Evolutionary conservation across 2,329 filamentous ascomycete species (phyloP), one percentile per base, ranked within the genome.

Genomic region (Aureobasidium uvarum): DNA sequence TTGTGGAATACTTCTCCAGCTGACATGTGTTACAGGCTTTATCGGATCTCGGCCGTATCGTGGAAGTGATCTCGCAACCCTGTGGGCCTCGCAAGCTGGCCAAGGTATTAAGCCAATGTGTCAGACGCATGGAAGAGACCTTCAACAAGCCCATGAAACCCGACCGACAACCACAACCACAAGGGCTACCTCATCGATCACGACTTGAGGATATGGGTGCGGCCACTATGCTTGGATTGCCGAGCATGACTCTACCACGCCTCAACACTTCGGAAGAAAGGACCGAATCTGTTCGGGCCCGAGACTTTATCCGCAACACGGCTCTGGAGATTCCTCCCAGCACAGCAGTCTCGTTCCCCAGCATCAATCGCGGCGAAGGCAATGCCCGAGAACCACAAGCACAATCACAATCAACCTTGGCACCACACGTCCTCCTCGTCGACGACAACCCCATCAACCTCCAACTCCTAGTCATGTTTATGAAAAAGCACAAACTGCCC

Each of bases 371-470:
- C 2, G 67, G 31, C 23, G 46, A 38, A n/a, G 55, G 31, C 18
- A 62, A 48, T 18, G 45, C 45, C 11, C 20, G 52, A n/a, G 18
- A 67, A 65, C 0, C 66, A 50, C 28, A 63, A 67, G 31, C 7
- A 13, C 36, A 62, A 59, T 23, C 48, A 8, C 39, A 39, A 62
- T 39, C 38, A 4, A 38, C 31, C 20, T 10, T 18, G 3, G 43
- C 50, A 1, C 65, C 65, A 31, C 66, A 68, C 43, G 50, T 70
- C 3, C 62, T 72, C 16, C 62, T 72, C 3, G 70, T 71, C 5
- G 70, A 73, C 41, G 70, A 72, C 65, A 72, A 73, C 50, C 33
- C 64, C 0, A 69, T 71, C 56, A 73, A 72, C 46, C 66, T 68
- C 4, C 62, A 69, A 23, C 62, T 70, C 6, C 63, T 68, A 0